phyloP scores from a whole-genome alignment of 805 yeast genomes.

The Helenozyma rhizophorensis region DNA sequence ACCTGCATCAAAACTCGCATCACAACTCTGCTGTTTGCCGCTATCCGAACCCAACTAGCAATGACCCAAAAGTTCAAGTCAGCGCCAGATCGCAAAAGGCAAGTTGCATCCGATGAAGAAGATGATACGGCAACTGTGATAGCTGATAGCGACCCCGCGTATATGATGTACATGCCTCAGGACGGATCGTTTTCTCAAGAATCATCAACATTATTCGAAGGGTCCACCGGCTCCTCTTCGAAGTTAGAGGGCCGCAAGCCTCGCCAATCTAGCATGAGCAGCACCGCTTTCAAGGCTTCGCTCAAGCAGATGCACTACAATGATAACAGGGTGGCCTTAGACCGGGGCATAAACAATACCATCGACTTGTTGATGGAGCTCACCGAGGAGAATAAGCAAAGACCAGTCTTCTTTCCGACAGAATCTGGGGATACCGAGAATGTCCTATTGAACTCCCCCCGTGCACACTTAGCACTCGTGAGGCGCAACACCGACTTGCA shows the following conservation, averaged over 20 bases:
- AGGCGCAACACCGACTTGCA: slow-evolving; percentile 32
- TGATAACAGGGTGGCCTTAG: slow-evolving; percentile 61
- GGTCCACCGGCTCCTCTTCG: slow-evolving; percentile 21
- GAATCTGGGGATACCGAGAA: slow-evolving; percentile 29
- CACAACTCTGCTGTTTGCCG: slow-evolving; percentile 4
- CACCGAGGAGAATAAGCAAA: slow-evolving; percentile 48
- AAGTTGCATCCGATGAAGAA: slow-evolving; percentile 4
- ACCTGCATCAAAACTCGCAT: slow-evolving; percentile 2
- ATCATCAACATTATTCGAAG: slow-evolving; percentile 27
- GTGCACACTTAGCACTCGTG: slow-evolving; percentile 51
- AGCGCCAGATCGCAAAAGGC: too few relatives aligned
- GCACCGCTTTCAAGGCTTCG: slow-evolving; percentile 45
- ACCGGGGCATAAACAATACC: slow-evolving; percentile 54
- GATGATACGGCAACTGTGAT: slow-evolving; percentile 8
- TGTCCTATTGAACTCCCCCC: slow-evolving; percentile 42
- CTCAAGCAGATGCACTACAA: slow-evolving; percentile 74
- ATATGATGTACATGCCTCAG: slow-evolving; percentile 28
- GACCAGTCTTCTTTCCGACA: slow-evolving; percentile 65
- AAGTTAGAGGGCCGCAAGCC: slow-evolving; percentile 4
- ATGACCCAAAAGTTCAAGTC: too few relatives aligned
- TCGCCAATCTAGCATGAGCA: slow-evolving; percentile 14
- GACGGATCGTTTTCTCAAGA: slow-evolving; percentile 27
- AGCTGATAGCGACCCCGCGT: slow-evolving; percentile 13
- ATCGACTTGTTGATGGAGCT: slow-evolving; percentile 48
- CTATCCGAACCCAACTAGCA: too few relatives aligned